Percentiles rank a stretch among this genome's conserved stretches.
Evolutionary conservation across 2,329 filamentous ascomycete species (phyloP).

Genomic region (Ustulina deusta): DNA sequence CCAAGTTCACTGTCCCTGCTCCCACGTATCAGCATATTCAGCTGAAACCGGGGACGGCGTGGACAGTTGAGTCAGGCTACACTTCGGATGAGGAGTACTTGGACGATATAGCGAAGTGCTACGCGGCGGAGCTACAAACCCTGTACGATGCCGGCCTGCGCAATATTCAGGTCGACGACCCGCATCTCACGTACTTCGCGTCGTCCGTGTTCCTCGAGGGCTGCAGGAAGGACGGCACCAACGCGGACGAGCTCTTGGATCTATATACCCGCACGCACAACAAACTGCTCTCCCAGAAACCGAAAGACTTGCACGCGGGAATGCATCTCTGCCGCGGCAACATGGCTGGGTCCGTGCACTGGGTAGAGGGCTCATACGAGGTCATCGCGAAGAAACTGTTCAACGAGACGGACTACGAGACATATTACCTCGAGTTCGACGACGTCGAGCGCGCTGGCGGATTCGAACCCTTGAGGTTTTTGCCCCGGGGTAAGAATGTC

Average conservation of each 20-base stretch:
- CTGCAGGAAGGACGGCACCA: slow-evolving; percentile 67
- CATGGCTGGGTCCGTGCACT: slow-evolving; percentile 62
- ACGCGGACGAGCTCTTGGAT: slow-evolving; percentile 65
- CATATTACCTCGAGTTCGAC: slow-evolving; percentile 66
- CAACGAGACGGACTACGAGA: slow-evolving; percentile 61
- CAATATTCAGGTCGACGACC: slow-evolving; percentile 68
- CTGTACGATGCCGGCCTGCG: slow-evolving; percentile 65
- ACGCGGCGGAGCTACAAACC: slow-evolving; percentile 63
- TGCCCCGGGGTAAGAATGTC: slow-evolving; percentile 62
- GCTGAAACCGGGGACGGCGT: slow-evolving; percentile 65
- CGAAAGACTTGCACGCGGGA: slow-evolving; percentile 70
- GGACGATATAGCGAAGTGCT: slow-evolving; percentile 65
- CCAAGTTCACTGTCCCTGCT: slow-evolving; percentile 72
- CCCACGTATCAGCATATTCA: slow-evolving; percentile 75
- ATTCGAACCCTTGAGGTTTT: slow-evolving; percentile 61
- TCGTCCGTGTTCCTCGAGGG: slow-evolving; percentile 67
- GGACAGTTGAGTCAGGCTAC: slow-evolving; percentile 60
- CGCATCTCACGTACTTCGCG: slow-evolving; percentile 68
- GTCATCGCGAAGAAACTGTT: slow-evolving; percentile 63
- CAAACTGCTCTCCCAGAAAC: slow-evolving; percentile 64
- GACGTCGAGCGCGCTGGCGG: slow-evolving; percentile 61
- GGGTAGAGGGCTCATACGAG: slow-evolving; percentile 65
- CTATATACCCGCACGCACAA: slow-evolving; percentile 74
- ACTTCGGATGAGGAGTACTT: slow-evolving; percentile 65
- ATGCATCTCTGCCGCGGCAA: slow-evolving; percentile 69